Evolutionary conservation across 1,139 yeast genomes (phyloP).

Genomic region (Debaryomycetaceae sp.): DNA sequence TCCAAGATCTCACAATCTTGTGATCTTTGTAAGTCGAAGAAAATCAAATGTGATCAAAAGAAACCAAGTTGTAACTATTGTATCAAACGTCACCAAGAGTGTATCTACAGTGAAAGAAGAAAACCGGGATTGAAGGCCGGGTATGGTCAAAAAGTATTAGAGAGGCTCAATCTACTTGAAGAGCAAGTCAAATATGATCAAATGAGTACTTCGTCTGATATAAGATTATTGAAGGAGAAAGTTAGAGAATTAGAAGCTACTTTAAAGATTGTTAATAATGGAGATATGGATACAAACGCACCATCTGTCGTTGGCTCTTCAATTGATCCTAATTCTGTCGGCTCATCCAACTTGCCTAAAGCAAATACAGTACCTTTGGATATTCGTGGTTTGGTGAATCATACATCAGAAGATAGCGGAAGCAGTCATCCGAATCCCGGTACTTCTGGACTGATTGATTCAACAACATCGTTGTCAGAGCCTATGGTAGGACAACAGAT

Average conservation of each 20-base stretch:
- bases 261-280: neutral
- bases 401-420: neutral
- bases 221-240: neutral
- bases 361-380: neutral
- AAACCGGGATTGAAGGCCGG: conserved; percentile 29
- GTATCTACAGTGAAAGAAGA: conserved; percentile 27
- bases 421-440: neutral
- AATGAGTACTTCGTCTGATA: neutral
- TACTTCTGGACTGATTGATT: neutral
- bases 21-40: conserved; percentile 33
- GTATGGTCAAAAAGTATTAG: conserved; percentile 25
- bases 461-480: neutral
- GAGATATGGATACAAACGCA: neutral
- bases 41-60: conserved; percentile 32
- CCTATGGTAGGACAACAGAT: neutral
- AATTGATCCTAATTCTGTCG: neutral
- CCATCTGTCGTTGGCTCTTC: no score
- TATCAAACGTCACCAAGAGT: conserved; percentile 18
- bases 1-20: conserved; percentile 23
- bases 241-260: neutral
- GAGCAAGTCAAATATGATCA: neutral
- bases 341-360: neutral
- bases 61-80: conserved; percentile 34
- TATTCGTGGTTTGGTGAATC: neutral
- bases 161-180: conserved; percentile 13